phyloP scores from a whole-genome alignment of 352 stramenopile species.

The Halophytophthora batemanensis region DNA sequence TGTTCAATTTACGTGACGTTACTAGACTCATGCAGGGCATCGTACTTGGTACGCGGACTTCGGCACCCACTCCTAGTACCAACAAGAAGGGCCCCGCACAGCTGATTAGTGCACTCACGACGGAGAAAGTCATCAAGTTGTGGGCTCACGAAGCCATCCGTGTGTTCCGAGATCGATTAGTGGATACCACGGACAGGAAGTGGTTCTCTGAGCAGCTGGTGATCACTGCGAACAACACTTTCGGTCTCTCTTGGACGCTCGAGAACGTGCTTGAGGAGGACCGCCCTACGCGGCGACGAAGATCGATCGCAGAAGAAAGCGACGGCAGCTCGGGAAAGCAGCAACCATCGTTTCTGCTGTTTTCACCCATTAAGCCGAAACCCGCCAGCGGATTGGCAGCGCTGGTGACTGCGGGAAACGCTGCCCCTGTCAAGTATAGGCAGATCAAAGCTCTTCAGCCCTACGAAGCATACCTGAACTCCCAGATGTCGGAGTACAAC shows the following conservation, averaged over 20 bases:
- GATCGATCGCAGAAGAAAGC: background rate
- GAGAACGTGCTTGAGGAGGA: slow-evolving; percentile 32
- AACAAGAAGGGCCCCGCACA: slow-evolving; percentile 8
- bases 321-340: slow-evolving; percentile 7
- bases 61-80: slow-evolving; percentile 2
- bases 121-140: slow-evolving; percentile 61
- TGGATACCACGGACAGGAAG: slow-evolving; percentile 71
- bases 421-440: slow-evolving; percentile 37
- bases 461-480: slow-evolving; percentile 63
- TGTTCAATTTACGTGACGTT: slow-evolving; percentile 82
- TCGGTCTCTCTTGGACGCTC: slow-evolving; percentile 64
- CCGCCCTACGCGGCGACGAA: background rate
- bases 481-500: slow-evolving; percentile 48
- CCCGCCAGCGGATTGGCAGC: background rate
- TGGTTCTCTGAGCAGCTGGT: slow-evolving; percentile 88
- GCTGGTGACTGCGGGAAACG: background rate
- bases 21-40: slow-evolving; percentile 85
- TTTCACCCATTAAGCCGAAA: slow-evolving; percentile 16
- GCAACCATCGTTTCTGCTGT: slow-evolving; percentile 14
- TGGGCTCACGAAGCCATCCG: slow-evolving; percentile 90
- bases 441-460: slow-evolving; percentile 58
- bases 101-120: slow-evolving; percentile 10
- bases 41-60: slow-evolving; percentile 38
- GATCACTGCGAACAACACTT: slow-evolving; percentile 48
- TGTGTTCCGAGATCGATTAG: slow-evolving; percentile 92